These are phyloP conservation scores for Plasmodium ovale DNA, from an alignment of 169 alveolate genomes.

Conservation along the genomic window DNA sequence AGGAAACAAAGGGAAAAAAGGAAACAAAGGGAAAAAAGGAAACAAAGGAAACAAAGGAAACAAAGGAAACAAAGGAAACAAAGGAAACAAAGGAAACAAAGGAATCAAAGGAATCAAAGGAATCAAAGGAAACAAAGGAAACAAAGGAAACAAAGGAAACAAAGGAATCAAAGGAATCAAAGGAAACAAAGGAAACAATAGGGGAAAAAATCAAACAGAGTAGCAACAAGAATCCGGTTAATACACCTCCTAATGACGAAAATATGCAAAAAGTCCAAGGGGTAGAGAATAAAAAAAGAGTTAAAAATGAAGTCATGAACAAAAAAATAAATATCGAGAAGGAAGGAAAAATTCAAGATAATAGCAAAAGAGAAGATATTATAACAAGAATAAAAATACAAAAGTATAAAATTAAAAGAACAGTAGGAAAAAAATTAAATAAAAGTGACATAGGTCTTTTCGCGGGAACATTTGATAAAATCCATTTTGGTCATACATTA, in stretches of 20 bases:
- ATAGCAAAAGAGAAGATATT: background rate
- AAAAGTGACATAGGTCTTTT: slow-evolving; percentile 66
- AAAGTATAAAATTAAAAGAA: slow-evolving; percentile 59
- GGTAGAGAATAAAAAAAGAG: background rate
- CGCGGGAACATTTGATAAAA: slow-evolving; percentile 75
- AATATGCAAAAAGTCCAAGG: background rate
- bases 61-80: background rate
- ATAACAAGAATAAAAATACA: slow-evolving; percentile 30
- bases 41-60: background rate
- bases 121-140: background rate
- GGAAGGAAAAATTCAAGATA: too few relatives aligned
- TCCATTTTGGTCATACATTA: slow-evolving; percentile 65
- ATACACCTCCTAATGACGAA: too few relatives aligned
- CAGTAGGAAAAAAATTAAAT: slow-evolving; percentile 29
- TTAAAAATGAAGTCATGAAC: background rate
- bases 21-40: background rate
- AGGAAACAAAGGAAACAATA: background rate
- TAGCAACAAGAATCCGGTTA: too few relatives aligned
- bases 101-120: background rate
- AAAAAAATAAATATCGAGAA: background rate
- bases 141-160: background rate
- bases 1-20: background rate
- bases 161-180: background rate
- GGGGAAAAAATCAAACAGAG: background rate
- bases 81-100: background rate